These are phyloP conservation scores for Penicillium brevicompactum DNA, from an alignment of 2,329 filamentous ascomycete genomes.

Conservation along the genomic window DNA sequence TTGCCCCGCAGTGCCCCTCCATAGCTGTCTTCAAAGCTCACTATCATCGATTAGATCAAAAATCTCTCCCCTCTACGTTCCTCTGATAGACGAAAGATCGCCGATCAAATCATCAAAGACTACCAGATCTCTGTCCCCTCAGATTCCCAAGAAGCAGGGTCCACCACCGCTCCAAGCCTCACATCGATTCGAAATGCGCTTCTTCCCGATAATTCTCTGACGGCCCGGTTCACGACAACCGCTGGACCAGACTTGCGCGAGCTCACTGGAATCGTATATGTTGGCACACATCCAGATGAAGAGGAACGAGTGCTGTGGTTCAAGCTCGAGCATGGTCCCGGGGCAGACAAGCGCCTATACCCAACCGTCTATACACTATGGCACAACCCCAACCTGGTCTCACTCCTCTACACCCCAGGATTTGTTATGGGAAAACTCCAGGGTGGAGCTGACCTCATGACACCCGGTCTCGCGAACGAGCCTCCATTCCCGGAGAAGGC, in stretches of 20 bases:
- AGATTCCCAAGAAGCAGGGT: slow-evolving; percentile 40
- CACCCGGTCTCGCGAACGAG: slow-evolving; percentile 64
- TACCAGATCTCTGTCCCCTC: slow-evolving; percentile 56
- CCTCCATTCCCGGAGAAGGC: slow-evolving; percentile 64
- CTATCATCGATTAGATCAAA: slow-evolving; percentile 57
- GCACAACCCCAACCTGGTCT: slow-evolving; percentile 62
- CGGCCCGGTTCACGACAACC: slow-evolving; percentile 67
- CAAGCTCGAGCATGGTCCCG: slow-evolving; percentile 57
- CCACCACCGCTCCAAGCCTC: slow-evolving; percentile 43
- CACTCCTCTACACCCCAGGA: slow-evolving; percentile 64
- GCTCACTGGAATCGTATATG: slow-evolving; percentile 66
- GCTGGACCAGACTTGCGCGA: slow-evolving; percentile 62
- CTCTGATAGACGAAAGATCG: slow-evolving; percentile 67
- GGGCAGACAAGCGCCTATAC: slow-evolving; percentile 44
- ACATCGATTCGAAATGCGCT: slow-evolving; percentile 59
- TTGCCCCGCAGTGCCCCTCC: slow-evolving; percentile 32
- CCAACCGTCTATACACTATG: slow-evolving; percentile 67
- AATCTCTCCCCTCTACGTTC: slow-evolving; percentile 66
- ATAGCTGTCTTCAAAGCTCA: slow-evolving; percentile 2
- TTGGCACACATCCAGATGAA: slow-evolving; percentile 59
- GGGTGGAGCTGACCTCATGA: slow-evolving; percentile 69
- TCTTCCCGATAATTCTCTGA: slow-evolving; percentile 64
- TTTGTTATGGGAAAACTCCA: slow-evolving; percentile 63
- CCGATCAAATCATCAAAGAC: slow-evolving; percentile 67
- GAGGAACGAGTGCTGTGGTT: slow-evolving; percentile 67